Conservation (phyloP, 2,329 filamentous ascomycete species). For the Penicillium freii region DNA sequence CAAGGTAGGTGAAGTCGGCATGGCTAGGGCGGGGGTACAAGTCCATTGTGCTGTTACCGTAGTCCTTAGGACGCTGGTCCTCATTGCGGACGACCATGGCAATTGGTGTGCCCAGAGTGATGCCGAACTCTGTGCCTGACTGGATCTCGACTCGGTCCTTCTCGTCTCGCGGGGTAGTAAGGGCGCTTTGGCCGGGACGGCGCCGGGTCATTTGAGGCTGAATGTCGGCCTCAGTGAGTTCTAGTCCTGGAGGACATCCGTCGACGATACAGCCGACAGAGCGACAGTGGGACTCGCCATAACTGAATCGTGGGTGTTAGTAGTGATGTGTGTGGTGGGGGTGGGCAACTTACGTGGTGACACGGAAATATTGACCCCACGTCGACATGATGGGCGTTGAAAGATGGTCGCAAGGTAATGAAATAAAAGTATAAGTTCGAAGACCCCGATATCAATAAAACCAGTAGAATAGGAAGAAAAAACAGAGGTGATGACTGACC, state of each 20-base stretch:
- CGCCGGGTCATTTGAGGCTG: slow-evolving; percentile 92
- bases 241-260: slow-evolving; percentile 82
- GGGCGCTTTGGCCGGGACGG: slow-evolving; percentile 80
- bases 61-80: slow-evolving; percentile 90
- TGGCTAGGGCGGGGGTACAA: slow-evolving; percentile 86
- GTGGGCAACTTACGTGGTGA: slow-evolving; percentile 67
- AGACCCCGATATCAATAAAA: neutral
- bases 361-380: slow-evolving; percentile 77
- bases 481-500: neutral
- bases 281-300: slow-evolving; percentile 86
- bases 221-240: slow-evolving; percentile 80
- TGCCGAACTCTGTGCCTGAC: slow-evolving; percentile 84
- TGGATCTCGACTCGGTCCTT: slow-evolving; percentile 90
- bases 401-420: slow-evolving; percentile 1
- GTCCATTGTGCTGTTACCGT: slow-evolving; percentile 86
- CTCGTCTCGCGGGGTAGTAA: slow-evolving; percentile 90
- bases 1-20: slow-evolving; percentile 94
- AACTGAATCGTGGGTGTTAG: slow-evolving; percentile 44
- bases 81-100: slow-evolving; percentile 84
- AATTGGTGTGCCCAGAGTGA: slow-evolving; percentile 89
- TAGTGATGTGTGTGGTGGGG: slow-evolving; percentile 1
- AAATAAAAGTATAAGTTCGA: neutral
- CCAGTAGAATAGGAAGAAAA: slow-evolving; percentile 6
- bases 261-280: slow-evolving; percentile 95
- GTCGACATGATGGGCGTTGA: slow-evolving; percentile 67